phyloP scores from a whole-genome alignment of 352 stramenopile species.

The Globisporangium abappressorium region DNA sequence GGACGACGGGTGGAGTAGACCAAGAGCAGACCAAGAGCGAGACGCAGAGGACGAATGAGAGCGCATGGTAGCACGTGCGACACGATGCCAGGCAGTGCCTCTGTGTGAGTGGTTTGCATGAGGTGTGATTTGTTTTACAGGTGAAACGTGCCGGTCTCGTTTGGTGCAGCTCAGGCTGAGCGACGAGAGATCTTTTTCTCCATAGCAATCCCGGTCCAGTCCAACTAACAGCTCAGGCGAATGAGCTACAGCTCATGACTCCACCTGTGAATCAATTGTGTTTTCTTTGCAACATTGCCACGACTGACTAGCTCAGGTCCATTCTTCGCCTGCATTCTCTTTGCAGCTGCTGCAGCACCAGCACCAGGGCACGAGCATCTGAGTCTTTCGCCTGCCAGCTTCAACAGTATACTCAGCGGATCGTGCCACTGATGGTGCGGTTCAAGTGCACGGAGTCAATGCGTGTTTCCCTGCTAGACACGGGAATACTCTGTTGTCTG shows the following conservation, averaged over 20 bases:
- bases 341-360: neutral
- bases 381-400: neutral
- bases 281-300: neutral
- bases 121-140: neutral
- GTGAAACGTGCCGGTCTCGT: neutral
- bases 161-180: neutral
- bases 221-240: neutral
- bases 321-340: neutral
- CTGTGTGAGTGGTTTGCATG: neutral
- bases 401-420: neutral
- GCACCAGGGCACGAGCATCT: neutral
- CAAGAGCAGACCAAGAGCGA: neutral
- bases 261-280: neutral
- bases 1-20: neutral
- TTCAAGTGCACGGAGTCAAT: neutral
- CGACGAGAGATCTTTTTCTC: too few relatives aligned
- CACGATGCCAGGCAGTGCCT: too few relatives aligned
- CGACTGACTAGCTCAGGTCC: too few relatives aligned
- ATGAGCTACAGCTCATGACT: neutral
- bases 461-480: neutral
- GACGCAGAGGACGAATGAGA: neutral
- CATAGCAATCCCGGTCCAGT: neutral
- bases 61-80: neutral
- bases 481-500: neutral
- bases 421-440: neutral